These are phyloP conservation scores for Pseudotsuga menziesii DNA, from an alignment of 75 land plant species.

Conservation along the genomic window DNA sequence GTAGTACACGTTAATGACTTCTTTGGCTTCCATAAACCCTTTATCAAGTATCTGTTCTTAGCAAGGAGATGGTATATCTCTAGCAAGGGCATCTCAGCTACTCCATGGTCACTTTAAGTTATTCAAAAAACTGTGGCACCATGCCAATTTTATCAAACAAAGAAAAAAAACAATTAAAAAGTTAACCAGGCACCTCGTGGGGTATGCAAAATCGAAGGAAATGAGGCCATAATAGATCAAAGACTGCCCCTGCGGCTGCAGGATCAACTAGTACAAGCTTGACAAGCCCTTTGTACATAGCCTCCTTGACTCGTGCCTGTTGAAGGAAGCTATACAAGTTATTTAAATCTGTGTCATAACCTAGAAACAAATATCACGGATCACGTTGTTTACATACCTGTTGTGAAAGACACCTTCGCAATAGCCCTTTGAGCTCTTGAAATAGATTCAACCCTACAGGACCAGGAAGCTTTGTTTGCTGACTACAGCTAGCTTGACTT, in stretches of 20 bases:
- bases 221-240: slow-evolving; percentile 85
- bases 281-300: slow-evolving; percentile 62
- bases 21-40: background rate
- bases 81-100: background rate
- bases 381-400: slow-evolving; percentile 42
- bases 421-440: slow-evolving; percentile 70
- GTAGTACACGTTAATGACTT: background rate
- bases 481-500: slow-evolving; percentile 93
- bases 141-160: background rate
- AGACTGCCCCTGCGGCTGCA: slow-evolving; percentile 35
- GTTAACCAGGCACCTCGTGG: slow-evolving; percentile 35
- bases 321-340: background rate
- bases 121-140: background rate
- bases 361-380: background rate
- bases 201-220: slow-evolving; percentile 50
- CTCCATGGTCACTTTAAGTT: too few relatives aligned
- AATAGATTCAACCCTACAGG: slow-evolving; percentile 40
- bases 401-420: slow-evolving; percentile 84
- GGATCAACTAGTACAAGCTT: slow-evolving; percentile 69
- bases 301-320: slow-evolving; percentile 72
- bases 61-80: background rate
- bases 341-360: background rate
- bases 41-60: background rate
- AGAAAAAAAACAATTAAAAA: slow-evolving; percentile 1
- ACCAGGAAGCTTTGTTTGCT: slow-evolving; percentile 39